Conservation (phyloP, 768 basidiomycete species). For the Leucocoprinus birnbaumii region DNA sequence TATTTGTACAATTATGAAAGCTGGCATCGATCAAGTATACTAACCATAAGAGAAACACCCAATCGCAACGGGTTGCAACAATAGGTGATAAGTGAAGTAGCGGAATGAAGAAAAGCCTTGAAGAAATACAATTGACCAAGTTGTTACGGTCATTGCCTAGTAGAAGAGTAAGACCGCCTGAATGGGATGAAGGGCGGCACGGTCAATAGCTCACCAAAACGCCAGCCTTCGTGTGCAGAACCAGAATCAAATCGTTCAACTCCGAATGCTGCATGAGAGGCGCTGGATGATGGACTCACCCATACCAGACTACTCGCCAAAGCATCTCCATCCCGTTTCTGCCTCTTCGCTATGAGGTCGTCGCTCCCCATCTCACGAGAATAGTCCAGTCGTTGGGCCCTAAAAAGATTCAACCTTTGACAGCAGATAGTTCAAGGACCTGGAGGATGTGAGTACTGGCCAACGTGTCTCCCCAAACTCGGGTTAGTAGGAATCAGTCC, state of each 20-base stretch:
- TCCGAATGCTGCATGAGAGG: too few species aligned
- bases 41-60: slow-evolving; percentile 59
- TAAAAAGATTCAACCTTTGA: too few species aligned
- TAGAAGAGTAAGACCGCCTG: background rate
- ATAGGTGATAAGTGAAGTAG: slow-evolving; percentile 69
- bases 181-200: background rate
- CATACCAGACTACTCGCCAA: background rate
- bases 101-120: slow-evolving; percentile 42
- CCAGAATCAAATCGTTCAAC: too few species aligned
- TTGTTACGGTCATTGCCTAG: slow-evolving; percentile 37
- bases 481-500: too few species aligned
- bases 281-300: background rate
- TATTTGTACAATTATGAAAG: too few species aligned
- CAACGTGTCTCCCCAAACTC: too few species aligned
- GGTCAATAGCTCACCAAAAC: background rate
- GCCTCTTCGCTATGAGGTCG: background rate
- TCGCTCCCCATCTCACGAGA: background rate
- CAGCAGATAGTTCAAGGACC: too few species aligned
- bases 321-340: background rate
- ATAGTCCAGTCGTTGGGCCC: too few species aligned
- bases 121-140: slow-evolving; percentile 43
- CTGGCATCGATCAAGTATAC: slow-evolving; percentile 12
- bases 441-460: too few species aligned
- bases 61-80: slow-evolving; percentile 58
- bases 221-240: too few species aligned